Evolutionary conservation across 176 grass and related monocot species (phyloP).

Genomic region (Oropetium thomaeum): DNA sequence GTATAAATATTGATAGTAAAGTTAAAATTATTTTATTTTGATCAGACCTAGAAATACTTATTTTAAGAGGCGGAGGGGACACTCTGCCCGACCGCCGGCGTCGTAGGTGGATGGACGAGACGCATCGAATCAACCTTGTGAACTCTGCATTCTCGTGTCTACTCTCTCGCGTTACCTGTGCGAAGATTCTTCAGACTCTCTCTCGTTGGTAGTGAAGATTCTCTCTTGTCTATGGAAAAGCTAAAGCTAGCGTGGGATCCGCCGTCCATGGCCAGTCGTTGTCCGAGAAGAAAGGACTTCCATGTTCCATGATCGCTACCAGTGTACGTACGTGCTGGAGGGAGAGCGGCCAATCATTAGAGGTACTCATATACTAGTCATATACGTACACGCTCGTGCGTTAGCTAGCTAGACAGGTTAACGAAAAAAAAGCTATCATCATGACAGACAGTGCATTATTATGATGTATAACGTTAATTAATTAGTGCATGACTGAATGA

Average conservation of each 20-base stretch:
- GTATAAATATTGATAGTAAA: too few relatives aligned
- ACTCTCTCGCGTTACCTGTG: background rate
- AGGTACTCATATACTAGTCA: background rate
- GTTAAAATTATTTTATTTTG: too few relatives aligned
- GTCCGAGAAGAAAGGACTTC: background rate
- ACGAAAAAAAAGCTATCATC: too few relatives aligned
- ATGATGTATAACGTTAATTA: too few relatives aligned
- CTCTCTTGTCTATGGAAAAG: background rate
- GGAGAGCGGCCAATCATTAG: background rate
- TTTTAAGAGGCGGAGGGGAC: too few relatives aligned
- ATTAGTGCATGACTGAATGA: too few relatives aligned
- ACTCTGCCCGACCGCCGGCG: too few relatives aligned
- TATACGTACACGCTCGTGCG: too few relatives aligned
- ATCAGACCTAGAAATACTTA: too few relatives aligned
- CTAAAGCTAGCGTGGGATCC: background rate
- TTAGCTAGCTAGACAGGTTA: too few relatives aligned
- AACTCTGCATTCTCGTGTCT: background rate
- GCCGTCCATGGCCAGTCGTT: background rate
- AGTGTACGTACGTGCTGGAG: background rate
- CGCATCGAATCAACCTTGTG: background rate
- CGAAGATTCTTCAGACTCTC: background rate
- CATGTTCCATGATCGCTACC: background rate
- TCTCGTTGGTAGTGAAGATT: slow-evolving; percentile 9
- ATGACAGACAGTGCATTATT: too few relatives aligned
- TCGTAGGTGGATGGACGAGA: background rate